phyloP scores from a whole-genome alignment of 129 eudicot genomes.

The Silybum marianum region DNA sequence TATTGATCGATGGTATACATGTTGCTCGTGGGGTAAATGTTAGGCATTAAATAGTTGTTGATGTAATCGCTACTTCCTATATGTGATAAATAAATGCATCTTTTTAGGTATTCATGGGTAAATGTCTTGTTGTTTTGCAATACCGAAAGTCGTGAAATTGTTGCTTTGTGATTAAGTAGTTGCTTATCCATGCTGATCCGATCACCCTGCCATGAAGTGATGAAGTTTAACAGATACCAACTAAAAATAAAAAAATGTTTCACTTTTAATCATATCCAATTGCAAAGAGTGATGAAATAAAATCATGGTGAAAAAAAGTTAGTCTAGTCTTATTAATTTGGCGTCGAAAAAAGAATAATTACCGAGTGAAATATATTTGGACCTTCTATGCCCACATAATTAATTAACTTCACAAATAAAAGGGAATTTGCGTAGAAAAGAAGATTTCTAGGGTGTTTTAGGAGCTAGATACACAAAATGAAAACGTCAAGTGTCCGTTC shows the following conservation, averaged over 20 bases:
- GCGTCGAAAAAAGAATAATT: too few relatives aligned
- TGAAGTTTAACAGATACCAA: neutral
- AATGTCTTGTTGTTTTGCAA: neutral
- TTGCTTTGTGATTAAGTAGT: constrained; percentile 18
- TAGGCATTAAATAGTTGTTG: constrained; percentile 38
- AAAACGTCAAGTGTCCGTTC: neutral
- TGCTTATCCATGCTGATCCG: constrained; percentile 26
- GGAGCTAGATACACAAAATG: neutral
- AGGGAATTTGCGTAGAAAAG: neutral
- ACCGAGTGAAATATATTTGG: too few relatives aligned
- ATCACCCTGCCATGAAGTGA: constrained; percentile 24
- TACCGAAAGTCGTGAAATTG: constrained; percentile 3
- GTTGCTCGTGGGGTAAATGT: constrained; percentile 23
- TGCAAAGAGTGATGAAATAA: too few relatives aligned
- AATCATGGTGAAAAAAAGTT: too few relatives aligned
- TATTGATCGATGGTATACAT: constrained; percentile 11
- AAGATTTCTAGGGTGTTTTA: neutral
- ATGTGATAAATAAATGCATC: constrained; percentile 32
- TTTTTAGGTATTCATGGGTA: neutral
- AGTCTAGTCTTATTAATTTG: too few relatives aligned
- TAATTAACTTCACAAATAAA: too few relatives aligned
- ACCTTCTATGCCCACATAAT: too few relatives aligned
- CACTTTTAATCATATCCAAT: too few relatives aligned
- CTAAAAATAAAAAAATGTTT: neutral
- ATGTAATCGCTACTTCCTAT: constrained; percentile 43